A percentile compares a stretch with the other conserved stretches of the same genome.
Conservation (phyloP, 2,329 filamentous ascomycete species). For the Didymella segeticola region DNA sequence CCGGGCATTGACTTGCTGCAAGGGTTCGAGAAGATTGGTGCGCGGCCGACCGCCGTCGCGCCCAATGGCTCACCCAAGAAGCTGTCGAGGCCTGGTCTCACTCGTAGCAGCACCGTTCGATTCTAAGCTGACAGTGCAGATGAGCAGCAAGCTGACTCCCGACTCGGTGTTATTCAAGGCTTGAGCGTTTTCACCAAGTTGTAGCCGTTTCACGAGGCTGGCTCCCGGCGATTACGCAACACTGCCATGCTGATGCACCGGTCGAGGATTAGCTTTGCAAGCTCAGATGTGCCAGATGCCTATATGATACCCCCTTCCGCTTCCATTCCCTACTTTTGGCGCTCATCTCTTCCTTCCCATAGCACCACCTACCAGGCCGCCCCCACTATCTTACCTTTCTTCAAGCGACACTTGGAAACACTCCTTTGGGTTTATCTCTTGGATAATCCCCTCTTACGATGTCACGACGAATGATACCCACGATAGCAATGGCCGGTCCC, state of each 20-base stretch:
- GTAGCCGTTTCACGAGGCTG: constrained; percentile 9
- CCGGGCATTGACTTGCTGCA: constrained; percentile 75
- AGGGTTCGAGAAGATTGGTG: constrained; percentile 77
- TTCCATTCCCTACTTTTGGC: constrained; percentile 19
- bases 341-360: constrained; percentile 19
- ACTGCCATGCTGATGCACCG: constrained; percentile 2
- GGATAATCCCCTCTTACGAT: constrained; percentile 37
- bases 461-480: constrained; percentile 50
- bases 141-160: background rate
- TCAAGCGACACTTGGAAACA: constrained; percentile 20
- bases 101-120: constrained; percentile 43
- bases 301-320: constrained; percentile 13
- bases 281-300: background rate
- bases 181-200: constrained; percentile 14
- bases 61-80: constrained; percentile 47
- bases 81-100: constrained; percentile 36
- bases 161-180: background rate
- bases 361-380: constrained; percentile 9
- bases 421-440: constrained; percentile 25
- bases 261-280: background rate
- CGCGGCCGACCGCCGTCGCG: constrained; percentile 39
- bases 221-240: constrained; percentile 7
- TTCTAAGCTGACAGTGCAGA: constrained; percentile 32
- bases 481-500: constrained; percentile 38
- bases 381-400: constrained; percentile 16